Evolutionary conservation across 768 basidiomycete species (phyloP).

Genomic region (Sporobolomyces roseus): DNA sequence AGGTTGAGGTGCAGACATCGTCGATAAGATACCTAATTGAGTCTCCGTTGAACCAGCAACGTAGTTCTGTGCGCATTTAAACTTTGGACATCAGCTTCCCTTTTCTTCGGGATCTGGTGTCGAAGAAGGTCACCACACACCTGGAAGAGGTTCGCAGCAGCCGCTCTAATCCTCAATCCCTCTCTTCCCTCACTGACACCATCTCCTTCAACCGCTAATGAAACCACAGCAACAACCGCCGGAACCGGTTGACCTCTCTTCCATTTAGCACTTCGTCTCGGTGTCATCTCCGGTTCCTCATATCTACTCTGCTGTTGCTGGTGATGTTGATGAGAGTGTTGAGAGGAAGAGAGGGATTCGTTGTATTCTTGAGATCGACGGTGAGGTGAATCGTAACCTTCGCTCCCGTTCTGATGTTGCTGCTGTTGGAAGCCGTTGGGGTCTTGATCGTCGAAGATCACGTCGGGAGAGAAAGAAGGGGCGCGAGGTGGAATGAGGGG

Average conservation of each 20-base stretch:
- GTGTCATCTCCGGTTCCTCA: no score
- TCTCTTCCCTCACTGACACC: constrained; percentile 64
- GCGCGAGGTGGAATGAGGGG: constrained; percentile 53
- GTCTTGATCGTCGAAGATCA: not conserved
- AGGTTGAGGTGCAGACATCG: constrained; percentile 45
- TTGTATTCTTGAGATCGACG: not conserved
- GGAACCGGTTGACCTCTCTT: constrained; percentile 46
- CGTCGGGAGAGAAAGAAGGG: constrained; percentile 18
- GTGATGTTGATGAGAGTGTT: not conserved
- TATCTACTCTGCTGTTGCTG: not conserved
- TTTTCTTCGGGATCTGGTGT: no score
- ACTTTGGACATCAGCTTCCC: no score
- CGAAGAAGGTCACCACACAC: constrained; percentile 50
- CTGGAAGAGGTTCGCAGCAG: constrained; percentile 78
- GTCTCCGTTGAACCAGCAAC: constrained; percentile 51
- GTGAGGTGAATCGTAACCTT: constrained; percentile 1
- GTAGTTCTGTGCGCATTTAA: constrained; percentile 40
- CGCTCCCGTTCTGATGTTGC: not conserved
- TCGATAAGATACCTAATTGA: constrained; percentile 48
- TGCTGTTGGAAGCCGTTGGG: not conserved
- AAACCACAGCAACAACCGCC: constrained; percentile 75
- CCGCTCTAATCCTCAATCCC: constrained; percentile 67
- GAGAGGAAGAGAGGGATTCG: not conserved
- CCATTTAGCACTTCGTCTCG: constrained; percentile 37
- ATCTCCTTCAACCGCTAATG: constrained; percentile 83